Conservation (phyloP, 352 stramenopile genomes). For the Aphanomyces invadans region DNA sequence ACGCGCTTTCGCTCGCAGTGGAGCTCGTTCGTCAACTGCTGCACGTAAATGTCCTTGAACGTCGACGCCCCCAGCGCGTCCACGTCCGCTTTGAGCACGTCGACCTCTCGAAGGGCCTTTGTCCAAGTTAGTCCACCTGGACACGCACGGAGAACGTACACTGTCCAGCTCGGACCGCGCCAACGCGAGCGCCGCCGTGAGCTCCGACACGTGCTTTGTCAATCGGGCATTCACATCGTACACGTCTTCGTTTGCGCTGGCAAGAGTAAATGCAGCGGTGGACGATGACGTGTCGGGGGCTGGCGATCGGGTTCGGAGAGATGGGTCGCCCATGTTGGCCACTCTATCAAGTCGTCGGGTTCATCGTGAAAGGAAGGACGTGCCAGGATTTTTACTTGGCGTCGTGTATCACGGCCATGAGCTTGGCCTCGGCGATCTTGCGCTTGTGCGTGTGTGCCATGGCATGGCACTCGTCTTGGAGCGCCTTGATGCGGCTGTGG, state of each 20-base stretch:
- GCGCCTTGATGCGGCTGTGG: not conserved
- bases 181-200: not conserved
- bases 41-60: not conserved
- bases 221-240: not conserved
- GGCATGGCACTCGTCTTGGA: not conserved
- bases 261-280: not conserved
- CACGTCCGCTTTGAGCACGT: not conserved
- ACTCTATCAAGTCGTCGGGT: no score
- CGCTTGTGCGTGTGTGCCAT: not conserved
- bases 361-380: not conserved
- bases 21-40: conserved; percentile 5
- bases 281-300: no score
- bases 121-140: not conserved
- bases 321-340: no score
- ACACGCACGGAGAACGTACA: not conserved
- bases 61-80: not conserved
- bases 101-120: not conserved
- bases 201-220: not conserved
- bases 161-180: not conserved
- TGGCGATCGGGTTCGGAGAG: no score
- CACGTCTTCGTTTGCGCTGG: not conserved
- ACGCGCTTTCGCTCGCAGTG: conserved; percentile 7
- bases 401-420: not conserved
- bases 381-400: not conserved
- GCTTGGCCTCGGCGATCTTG: conserved; percentile 12